phyloP scores from a whole-genome alignment of 805 yeast species.

The Cyberlindnera xylosilytica region DNA sequence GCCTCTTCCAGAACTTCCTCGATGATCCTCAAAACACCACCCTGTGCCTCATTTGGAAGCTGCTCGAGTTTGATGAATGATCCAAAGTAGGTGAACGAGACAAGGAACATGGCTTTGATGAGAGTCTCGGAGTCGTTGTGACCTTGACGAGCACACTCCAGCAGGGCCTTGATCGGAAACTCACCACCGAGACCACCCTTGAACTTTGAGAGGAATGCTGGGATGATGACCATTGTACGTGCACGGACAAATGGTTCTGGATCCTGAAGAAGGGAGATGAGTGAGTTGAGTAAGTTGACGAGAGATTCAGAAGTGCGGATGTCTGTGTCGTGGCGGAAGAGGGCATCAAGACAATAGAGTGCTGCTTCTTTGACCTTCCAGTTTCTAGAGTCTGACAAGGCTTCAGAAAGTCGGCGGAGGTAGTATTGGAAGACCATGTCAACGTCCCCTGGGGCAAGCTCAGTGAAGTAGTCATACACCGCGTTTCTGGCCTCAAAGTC shows the following conservation, averaged over 20 bases:
- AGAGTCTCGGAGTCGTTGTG: conserved; percentile 30
- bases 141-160: conserved; percentile 24
- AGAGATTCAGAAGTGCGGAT: conserved; percentile 27
- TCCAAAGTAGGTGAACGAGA: conserved; percentile 51
- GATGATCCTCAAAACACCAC: conserved; percentile 29
- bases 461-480: conserved; percentile 52
- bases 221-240: conserved; percentile 50
- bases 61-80: conserved; percentile 31
- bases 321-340: conserved; percentile 33
- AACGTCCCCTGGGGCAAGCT: conserved; percentile 43
- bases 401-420: conserved; percentile 1
- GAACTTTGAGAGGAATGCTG: conserved; percentile 56
- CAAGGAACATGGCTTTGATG: conserved; percentile 35
- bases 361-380: conserved; percentile 49
- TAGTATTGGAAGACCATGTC: conserved; percentile 14
- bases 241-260: conserved; percentile 40
- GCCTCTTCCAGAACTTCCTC: conserved; percentile 48
- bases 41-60: conserved; percentile 23
- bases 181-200: conserved; percentile 30
- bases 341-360: conserved; percentile 49
- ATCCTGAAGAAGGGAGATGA: conserved; percentile 14
- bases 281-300: conserved; percentile 11
- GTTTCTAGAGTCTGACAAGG: conserved; percentile 14
- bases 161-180: conserved; percentile 30
- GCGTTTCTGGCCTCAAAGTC: conserved; percentile 58